Conservation (phyloP, 768 basidiomycete genomes). For the Filobasidium wieringae region DNA sequence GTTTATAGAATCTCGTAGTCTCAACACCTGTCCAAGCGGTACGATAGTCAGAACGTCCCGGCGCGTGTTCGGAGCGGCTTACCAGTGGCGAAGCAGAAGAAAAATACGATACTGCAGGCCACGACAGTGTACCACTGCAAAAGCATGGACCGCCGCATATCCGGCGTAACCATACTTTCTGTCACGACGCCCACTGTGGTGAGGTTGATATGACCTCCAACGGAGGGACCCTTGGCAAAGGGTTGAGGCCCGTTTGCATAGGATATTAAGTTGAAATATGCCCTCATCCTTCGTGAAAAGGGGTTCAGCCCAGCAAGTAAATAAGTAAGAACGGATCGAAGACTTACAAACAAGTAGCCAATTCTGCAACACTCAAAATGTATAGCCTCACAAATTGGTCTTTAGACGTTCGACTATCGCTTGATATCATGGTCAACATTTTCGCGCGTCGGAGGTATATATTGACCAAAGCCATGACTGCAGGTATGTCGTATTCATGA, state of each 20-base stretch:
- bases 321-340: not conserved
- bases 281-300: conserved; percentile 23
- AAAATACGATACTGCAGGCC: conserved; percentile 31
- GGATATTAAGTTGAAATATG: conserved; percentile 34
- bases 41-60: not conserved
- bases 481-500: not conserved
- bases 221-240: conserved; percentile 17
- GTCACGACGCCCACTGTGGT: conserved; percentile 20
- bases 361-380: conserved; percentile 26
- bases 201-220: conserved; percentile 18
- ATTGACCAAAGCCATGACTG: conserved; percentile 33
- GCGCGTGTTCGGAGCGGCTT: conserved; percentile 3
- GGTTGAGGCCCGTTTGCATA: conserved; percentile 29
- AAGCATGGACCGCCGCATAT: conserved; percentile 10
- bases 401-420: conserved; percentile 23
- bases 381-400: conserved; percentile 31
- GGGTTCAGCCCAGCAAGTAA: not conserved
- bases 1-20: conserved; percentile 26
- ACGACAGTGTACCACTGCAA: conserved; percentile 31
- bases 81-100: conserved; percentile 36
- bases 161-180: conserved; percentile 8
- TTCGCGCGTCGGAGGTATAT: conserved; percentile 28
- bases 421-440: conserved; percentile 27
- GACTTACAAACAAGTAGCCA: conserved; percentile 29
- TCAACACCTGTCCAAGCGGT: conserved; percentile 18